Base-by-base conservation (phyloP, 2,329 filamentous ascomycete genomes). In the Emergomyces pasteurianus region DNA sequence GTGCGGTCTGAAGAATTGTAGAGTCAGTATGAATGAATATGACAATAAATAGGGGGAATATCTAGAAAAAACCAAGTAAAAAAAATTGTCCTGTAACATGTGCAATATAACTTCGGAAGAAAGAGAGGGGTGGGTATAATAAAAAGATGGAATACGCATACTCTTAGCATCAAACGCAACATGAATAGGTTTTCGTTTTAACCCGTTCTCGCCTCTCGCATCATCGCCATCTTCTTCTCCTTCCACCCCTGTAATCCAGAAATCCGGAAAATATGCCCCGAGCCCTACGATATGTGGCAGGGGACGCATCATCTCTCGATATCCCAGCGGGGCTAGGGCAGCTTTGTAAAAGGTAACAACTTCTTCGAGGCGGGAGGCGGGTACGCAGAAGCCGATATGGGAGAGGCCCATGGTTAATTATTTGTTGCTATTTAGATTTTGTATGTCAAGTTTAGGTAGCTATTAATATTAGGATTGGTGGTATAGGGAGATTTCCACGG, bases 321-420 rank as follows among this genome's bases (percentile, higher is more conserved):
- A 68, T 0, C 68, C 67, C 10, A 72, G 65, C 16, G 71, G 71
- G 1, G 62, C 64, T 23, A 70, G 67, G 1, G 71, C 67, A 18
- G 64, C 63, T 57, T 67, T 59, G 65, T 72, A 70, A 65, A 71
- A 73, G 31, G 64, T 53, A 18, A 72, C 62, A 2, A 69, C 62
- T 49, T 60, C 62, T 3, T 72, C 70, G 61, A 72, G 66, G n/a
- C 70, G 65, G 47, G 64, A 63, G n/a, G 63, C 61, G 12, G 67
- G 67, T 18, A 68, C 69, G 42, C 47, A 58, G 58, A 72, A 66
- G 28, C 65, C 64, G 47, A 71, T 9, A 62, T 73, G 71, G 60
- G 68, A 64, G 58, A 68, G 46, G 12, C 62, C 59, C 81, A 83
- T 69, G 77, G 79, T 34, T 53, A 31, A 18, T 9, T 40, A 0